A percentile compares a stretch with the other conserved stretches of the same genome.
phyloP scores from a whole-genome alignment of 2,329 filamentous ascomycete species.

The Botrytis deweyae region DNA sequence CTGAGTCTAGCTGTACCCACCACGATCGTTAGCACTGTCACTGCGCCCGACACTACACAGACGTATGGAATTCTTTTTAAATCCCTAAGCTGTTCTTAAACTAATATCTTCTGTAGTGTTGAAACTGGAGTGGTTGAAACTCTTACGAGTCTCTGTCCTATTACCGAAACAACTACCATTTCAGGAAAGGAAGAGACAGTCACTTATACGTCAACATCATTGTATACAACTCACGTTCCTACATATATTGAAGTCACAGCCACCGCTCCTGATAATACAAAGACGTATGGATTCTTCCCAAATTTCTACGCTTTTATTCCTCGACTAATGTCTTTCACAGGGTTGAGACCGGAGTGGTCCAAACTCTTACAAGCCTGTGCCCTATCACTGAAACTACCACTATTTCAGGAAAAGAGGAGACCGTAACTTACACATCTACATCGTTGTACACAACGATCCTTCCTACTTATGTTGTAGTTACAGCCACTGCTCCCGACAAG shows the following conservation, averaged over 20 bases:
- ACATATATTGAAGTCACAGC: conserved; percentile 18
- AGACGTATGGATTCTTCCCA: not conserved
- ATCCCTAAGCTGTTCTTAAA: not conserved
- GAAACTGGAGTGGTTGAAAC: conserved; percentile 8
- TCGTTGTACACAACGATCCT: not conserved
- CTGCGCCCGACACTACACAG: not conserved
- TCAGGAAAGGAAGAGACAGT: conserved; percentile 1
- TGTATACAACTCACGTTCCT: conserved; percentile 6
- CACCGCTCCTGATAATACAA: not conserved
- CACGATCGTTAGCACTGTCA: conserved; percentile 21
- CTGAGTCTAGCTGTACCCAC: conserved; percentile 24
- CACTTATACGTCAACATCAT: conserved; percentile 12
- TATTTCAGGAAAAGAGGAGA: conserved; percentile 17
- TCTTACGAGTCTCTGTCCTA: conserved; percentile 39
- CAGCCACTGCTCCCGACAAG: not conserved
- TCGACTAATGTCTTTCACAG: not conserved
- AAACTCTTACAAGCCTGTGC: conserved; percentile 34
- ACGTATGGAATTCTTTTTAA: not conserved
- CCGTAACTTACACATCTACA: conserved; percentile 17
- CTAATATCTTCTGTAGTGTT: conserved; percentile 8
- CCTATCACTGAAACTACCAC: conserved; percentile 35
- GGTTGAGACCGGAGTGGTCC: not conserved
- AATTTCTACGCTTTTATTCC: not conserved
- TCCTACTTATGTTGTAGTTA: conserved; percentile 8
- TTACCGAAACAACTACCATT: conserved; percentile 25